Evolutionary conservation across 2,329 filamentous ascomycete species (phyloP).

Genomic region (Meredithiella fracta): DNA sequence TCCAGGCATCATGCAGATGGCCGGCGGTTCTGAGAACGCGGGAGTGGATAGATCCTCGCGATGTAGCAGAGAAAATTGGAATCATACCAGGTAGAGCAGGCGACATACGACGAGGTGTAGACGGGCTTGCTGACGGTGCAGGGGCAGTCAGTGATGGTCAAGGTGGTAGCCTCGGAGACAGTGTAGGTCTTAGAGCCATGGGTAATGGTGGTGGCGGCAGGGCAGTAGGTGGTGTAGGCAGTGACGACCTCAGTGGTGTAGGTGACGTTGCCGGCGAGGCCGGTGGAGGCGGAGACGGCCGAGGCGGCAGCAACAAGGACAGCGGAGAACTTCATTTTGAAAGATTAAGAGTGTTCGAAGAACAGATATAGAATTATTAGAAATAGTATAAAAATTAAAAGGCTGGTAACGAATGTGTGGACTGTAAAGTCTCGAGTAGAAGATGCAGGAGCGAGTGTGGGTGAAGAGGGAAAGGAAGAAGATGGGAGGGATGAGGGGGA

Average conservation of each 20-base stretch:
- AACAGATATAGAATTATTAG: constrained; percentile 27
- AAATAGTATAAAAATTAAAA: constrained; percentile 17
- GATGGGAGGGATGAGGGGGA: constrained; percentile 19
- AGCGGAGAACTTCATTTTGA: constrained; percentile 50
- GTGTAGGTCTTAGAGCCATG: constrained; percentile 52
- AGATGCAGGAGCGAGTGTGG: constrained; percentile 28
- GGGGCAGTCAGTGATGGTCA: constrained; percentile 57
- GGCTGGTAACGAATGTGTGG: constrained; percentile 15
- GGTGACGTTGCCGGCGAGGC: constrained; percentile 28
- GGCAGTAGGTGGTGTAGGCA: constrained; percentile 56
- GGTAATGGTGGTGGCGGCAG: constrained; percentile 45
- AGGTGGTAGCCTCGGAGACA: constrained; percentile 48
- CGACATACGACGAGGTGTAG: constrained; percentile 32
- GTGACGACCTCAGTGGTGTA: constrained; percentile 52
- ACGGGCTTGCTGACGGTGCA: constrained; percentile 50
- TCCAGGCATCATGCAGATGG: neutral
- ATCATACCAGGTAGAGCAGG: constrained; percentile 38
- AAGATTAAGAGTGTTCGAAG: constrained; percentile 29
- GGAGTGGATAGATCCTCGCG: neutral
- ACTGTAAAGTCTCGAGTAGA: constrained; percentile 12
- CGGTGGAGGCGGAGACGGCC: constrained; percentile 24
- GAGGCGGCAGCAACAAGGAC: constrained; percentile 34
- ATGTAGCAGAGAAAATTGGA: neutral
- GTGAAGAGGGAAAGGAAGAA: constrained; percentile 26
- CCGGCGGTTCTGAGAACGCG: neutral